Conservation (phyloP, 2,329 filamentous ascomycete species). For the Saccharata proteae region DNA sequence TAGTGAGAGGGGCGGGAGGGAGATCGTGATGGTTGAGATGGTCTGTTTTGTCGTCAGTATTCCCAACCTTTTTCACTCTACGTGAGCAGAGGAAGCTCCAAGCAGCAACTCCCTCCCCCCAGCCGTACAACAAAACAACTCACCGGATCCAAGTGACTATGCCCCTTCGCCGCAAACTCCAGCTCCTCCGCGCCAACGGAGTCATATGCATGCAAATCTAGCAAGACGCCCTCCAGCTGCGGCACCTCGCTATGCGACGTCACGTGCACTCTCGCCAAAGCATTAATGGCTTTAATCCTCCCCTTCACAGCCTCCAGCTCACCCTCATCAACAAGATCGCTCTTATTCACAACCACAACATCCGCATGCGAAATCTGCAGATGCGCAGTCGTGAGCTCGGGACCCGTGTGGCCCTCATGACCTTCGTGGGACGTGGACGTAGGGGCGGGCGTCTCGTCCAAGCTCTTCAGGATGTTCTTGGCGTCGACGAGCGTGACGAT, state of each 20-base stretch:
- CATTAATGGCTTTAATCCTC: constrained; percentile 76
- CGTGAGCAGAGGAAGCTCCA: neutral
- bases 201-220: constrained; percentile 91
- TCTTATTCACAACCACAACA: constrained; percentile 88
- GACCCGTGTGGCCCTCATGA: constrained; percentile 38
- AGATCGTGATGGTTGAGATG: constrained; percentile 71
- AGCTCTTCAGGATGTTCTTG: constrained; percentile 72
- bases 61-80: neutral
- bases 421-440: constrained; percentile 40
- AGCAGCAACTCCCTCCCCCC: no score
- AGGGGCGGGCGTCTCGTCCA: constrained; percentile 51
- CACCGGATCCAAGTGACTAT: constrained; percentile 84
- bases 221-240: constrained; percentile 68
- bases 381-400: constrained; percentile 80
- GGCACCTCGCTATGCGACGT: constrained; percentile 74
- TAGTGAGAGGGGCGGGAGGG: constrained; percentile 47
- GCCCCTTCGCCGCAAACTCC: constrained; percentile 62
- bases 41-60: constrained; percentile 39
- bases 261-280: constrained; percentile 69
- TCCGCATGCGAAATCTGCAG: constrained; percentile 95
- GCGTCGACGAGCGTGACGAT: constrained; percentile 94
- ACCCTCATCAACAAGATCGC: constrained; percentile 61
- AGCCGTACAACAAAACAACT: no score
- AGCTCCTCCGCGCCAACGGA: constrained; percentile 53
- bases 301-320: constrained; percentile 59